Evolutionary conservation across 345 rosid species (phyloP).

Genomic region (Aethionema arabicum): DNA sequence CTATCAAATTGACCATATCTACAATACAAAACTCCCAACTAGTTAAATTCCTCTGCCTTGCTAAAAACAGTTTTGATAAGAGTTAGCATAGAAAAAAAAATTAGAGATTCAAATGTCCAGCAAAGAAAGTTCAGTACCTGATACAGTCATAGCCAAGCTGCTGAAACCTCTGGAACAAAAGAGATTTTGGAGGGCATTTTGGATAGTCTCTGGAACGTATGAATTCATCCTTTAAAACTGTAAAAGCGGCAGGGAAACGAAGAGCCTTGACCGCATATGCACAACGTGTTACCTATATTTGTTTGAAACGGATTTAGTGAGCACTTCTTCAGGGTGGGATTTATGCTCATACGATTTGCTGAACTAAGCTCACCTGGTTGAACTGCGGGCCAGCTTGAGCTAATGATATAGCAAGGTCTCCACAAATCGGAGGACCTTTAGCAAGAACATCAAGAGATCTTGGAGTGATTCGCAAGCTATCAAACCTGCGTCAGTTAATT

Average conservation of each 20-base stretch:
- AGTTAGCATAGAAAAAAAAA: not conserved
- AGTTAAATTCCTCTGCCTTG: slow-evolving; percentile 25
- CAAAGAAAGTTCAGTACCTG: slow-evolving; percentile 51
- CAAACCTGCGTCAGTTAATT: slow-evolving; percentile 60
- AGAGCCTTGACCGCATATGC: slow-evolving; percentile 88
- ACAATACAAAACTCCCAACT: slow-evolving; percentile 32
- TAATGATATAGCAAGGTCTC: slow-evolving; percentile 94
- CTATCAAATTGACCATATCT: slow-evolving; percentile 96
- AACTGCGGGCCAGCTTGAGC: slow-evolving; percentile 98
- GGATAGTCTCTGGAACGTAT: slow-evolving; percentile 99
- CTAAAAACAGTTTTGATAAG: not conserved
- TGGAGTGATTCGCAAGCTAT: slow-evolving; percentile 93
- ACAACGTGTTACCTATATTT: slow-evolving; percentile 74
- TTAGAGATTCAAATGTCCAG: slow-evolving; percentile 4
- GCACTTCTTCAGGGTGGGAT: slow-evolving; percentile 6
- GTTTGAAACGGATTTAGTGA: slow-evolving; percentile 25
- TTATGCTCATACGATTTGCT: slow-evolving; percentile 6
- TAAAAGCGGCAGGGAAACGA: slow-evolving; percentile 83
- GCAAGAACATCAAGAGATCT: slow-evolving; percentile 90
- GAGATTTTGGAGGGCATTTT: slow-evolving; percentile 91
- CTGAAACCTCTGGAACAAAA: slow-evolving; percentile 85
- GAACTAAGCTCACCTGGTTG: slow-evolving; percentile 67
- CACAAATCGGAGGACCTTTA: slow-evolving; percentile 88
- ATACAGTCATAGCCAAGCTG: slow-evolving; percentile 96
- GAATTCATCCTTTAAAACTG: slow-evolving; percentile 91